Evolutionary conservation across 371 early-diverging fungal species (phyloP).

Genomic region (Nosema muscidifuracis): DNA sequence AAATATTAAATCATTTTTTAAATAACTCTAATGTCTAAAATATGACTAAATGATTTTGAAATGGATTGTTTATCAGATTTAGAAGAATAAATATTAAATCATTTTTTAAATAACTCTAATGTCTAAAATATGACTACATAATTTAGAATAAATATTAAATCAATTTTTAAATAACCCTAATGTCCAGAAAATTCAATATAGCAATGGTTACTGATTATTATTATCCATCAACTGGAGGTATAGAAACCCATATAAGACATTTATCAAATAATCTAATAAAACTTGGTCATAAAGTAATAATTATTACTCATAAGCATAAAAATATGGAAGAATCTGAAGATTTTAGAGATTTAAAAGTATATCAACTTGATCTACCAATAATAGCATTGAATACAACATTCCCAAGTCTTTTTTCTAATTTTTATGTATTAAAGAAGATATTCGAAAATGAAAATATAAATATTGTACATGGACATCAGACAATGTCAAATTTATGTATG

Average conservation of each 20-base stretch:
- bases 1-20: neutral
- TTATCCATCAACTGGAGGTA: conserved; percentile 91
- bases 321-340: conserved; percentile 17
- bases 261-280: conserved; percentile 76
- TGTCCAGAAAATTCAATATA: conserved; percentile 24
- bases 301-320: conserved; percentile 62
- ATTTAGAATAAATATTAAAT: too few relatives aligned
- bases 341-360: conserved; percentile 71
- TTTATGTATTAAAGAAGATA: conserved; percentile 81
- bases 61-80: too few relatives aligned
- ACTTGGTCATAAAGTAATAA: conserved; percentile 78
- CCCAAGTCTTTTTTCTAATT: conserved; percentile 81
- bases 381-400: conserved; percentile 77
- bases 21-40: too few relatives aligned
- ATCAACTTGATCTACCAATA: conserved; percentile 79
- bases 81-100: too few relatives aligned
- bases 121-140: too few relatives aligned
- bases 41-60: too few relatives aligned
- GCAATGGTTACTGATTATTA: conserved; percentile 76
- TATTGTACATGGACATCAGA: conserved; percentile 93
- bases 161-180: too few relatives aligned
- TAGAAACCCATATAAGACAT: conserved; percentile 88
- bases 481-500: conserved; percentile 81
- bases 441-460: conserved; percentile 78
- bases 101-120: too few relatives aligned